Evolutionary conservation across 2,329 filamentous ascomycete species (phyloP), one percentile per base, ranked within the genome.

Genomic region (Exophiala bonariae): DNA sequence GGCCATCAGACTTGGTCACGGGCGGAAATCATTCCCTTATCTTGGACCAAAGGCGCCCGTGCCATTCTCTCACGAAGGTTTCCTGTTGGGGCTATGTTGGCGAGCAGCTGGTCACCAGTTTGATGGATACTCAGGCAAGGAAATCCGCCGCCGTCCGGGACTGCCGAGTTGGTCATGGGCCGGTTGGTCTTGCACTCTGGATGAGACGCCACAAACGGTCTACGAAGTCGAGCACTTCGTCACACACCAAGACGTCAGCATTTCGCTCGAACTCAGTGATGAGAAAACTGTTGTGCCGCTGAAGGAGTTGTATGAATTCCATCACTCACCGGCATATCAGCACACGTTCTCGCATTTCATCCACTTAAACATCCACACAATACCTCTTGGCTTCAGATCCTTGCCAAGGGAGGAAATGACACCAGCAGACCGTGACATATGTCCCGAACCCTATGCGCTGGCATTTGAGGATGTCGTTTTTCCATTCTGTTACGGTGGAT

Each of bases 401-500:
- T 9, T 32, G 4, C n/a, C 23, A 4, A 4, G 13, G 14, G 40
- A 42, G 8, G 28, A 42, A 8, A 34, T 42, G 40, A 34, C 40
- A n/a, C 5, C 40, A 10, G 3, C 26, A 4, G 13, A n/a, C 7
- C 40, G 28, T 4, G 40, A 42, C 10, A 13, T 18, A 34, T 34
- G 33, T 19, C 30, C 40, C 10, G 40, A 32, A 14, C 40, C 40
- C 16, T 42, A 6, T 16, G 40, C 40, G 7, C 18, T 42, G 28
- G 16, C 11, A 9, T 42, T 23, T 18, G 40, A 18, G 13, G 40
- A 34, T 11, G 18, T 34, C 14, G 26, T 7, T 10, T 42, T 42
- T 14, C 40, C 40, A 10, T 42, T 42, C 16, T 42, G 40, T 30
- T 42, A 33, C 26, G 40, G 40, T 9, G 40, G 40, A 14, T 42